A percentile compares a stretch with the other conserved stretches of the same genome.
Evolutionary conservation across 495 filamentous ascomycete species (phyloP).

Genomic region (Penicillium lividum): DNA sequence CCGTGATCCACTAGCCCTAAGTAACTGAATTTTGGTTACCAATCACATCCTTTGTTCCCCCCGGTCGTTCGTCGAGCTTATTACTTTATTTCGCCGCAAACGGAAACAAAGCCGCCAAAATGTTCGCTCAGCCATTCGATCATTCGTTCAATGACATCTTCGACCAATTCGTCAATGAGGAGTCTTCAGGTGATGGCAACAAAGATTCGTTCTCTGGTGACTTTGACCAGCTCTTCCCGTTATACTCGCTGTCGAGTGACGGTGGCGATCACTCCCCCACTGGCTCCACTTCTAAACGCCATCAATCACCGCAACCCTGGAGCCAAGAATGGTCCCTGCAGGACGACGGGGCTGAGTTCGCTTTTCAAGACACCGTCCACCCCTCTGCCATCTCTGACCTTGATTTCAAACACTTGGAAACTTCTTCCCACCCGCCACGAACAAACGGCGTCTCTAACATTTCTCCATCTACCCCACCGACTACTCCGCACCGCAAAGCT

Average conservation of each 20-base stretch:
- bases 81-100: constrained; percentile 42
- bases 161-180: constrained; percentile 54
- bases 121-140: constrained; percentile 50
- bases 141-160: constrained; percentile 56
- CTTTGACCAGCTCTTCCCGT: constrained; percentile 46
- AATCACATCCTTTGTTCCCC: constrained; percentile 33
- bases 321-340: constrained; percentile 44
- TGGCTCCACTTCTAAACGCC: constrained; percentile 39
- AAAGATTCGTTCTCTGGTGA: constrained; percentile 48
- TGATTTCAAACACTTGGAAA: constrained; percentile 35
- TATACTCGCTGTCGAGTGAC: constrained; percentile 45
- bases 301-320: constrained; percentile 44
- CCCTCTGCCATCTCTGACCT: constrained; percentile 43
- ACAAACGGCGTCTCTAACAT: constrained; percentile 23
- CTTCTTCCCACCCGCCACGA: constrained; percentile 28
- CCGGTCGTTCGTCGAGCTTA: constrained; percentile 21
- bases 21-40: constrained; percentile 21
- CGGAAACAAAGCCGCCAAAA: constrained; percentile 44
- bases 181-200: constrained; percentile 43
- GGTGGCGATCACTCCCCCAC: constrained; percentile 48
- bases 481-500: constrained; percentile 41
- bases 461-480: constrained; percentile 47
- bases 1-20: constrained; percentile 16
- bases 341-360: constrained; percentile 34
- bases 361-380: constrained; percentile 44